Evolutionary conservation across 2,329 filamentous ascomycete genomes (phyloP).

Genomic region (Colletotrichum magnum): DNA sequence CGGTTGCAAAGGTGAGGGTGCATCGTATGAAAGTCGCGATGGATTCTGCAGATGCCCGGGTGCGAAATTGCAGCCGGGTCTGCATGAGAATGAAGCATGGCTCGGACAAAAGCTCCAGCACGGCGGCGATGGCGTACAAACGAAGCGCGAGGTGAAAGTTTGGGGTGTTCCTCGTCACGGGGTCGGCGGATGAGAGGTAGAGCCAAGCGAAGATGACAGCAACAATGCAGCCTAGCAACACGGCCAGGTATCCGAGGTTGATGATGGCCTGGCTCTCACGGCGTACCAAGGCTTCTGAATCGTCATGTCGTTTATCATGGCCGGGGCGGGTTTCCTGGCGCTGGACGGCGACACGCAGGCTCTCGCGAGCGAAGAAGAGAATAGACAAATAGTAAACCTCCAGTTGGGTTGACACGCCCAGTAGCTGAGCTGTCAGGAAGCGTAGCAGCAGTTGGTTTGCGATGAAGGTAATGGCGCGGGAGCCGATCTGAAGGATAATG

Average conservation of each 20-base stretch:
- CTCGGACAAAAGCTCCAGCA: slow-evolving; percentile 86
- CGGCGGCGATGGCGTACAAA: slow-evolving; percentile 69
- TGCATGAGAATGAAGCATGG: slow-evolving; percentile 92
- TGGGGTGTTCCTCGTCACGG: slow-evolving; percentile 69
- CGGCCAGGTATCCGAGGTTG: slow-evolving; percentile 88
- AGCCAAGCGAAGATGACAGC: slow-evolving; percentile 75
- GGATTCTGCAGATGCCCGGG: slow-evolving; percentile 87
- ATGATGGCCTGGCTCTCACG: slow-evolving; percentile 80
- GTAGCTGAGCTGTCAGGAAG: slow-evolving; percentile 85
- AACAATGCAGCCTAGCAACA: slow-evolving; percentile 77
- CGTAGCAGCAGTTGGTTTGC: slow-evolving; percentile 94
- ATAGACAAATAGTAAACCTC: slow-evolving; percentile 94
- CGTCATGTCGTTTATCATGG: slow-evolving; percentile 42
- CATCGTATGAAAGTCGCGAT: slow-evolving; percentile 84
- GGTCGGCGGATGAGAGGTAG: slow-evolving; percentile 71
- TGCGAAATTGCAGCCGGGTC: slow-evolving; percentile 82
- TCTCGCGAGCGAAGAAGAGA: slow-evolving; percentile 95
- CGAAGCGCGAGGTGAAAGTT: slow-evolving; percentile 71
- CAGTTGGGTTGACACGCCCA: slow-evolving; percentile 90
- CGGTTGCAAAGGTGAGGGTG: slow-evolving; percentile 78
- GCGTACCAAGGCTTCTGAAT: slow-evolving; percentile 46
- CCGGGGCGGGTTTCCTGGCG: slow-evolving; percentile 64
- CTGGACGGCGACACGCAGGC: slow-evolving; percentile 90
- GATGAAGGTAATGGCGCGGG: slow-evolving; percentile 89
- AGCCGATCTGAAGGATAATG: slow-evolving; percentile 88